Percentiles rank a stretch among this genome's conserved stretches.
These are phyloP conservation scores for Pseudocercospora eumusae DNA, from an alignment of 2,329 filamentous ascomycete species.

Conservation along the genomic window DNA sequence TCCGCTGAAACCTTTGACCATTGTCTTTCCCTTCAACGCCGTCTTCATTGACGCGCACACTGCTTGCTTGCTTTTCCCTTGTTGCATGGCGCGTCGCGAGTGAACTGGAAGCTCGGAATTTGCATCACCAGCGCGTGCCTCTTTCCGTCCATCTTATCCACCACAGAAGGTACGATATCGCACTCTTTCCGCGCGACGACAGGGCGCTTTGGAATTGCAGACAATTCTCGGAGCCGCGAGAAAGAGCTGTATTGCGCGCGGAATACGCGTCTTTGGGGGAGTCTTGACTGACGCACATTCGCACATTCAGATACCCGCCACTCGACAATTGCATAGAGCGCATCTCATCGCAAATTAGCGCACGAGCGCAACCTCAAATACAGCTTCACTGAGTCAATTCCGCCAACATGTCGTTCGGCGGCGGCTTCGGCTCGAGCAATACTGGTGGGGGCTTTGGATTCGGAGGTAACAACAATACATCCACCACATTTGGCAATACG, in stretches of 20 bases:
- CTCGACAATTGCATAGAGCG: conserved; percentile 14
- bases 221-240: not conserved
- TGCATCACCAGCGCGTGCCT: conserved; percentile 8
- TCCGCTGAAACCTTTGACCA: conserved; percentile 6
- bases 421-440: conserved; percentile 21
- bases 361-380: conserved; percentile 35
- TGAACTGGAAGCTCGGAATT: conserved; percentile 5
- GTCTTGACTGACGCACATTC: conserved; percentile 7
- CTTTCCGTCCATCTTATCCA: not conserved
- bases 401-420: conserved; percentile 27
- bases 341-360: conserved; percentile 29
- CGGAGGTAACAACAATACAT: conserved; percentile 28
- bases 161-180: conserved; percentile 7
- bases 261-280: not conserved
- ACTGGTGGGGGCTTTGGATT: conserved; percentile 19
- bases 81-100: conserved; percentile 17
- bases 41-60: conserved; percentile 11
- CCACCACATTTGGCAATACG: conserved; percentile 29
- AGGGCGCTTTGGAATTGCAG: not conserved
- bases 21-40: conserved; percentile 5
- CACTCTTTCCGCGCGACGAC: not conserved
- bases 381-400: not conserved
- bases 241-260: not conserved
- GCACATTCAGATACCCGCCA: conserved; percentile 12
- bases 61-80: conserved; percentile 8